A percentile compares a stretch with the other conserved stretches of the same genome.
Evolutionary conservation across 345 rosid species (phyloP).

Genomic region (Syzygium oleosum): DNA sequence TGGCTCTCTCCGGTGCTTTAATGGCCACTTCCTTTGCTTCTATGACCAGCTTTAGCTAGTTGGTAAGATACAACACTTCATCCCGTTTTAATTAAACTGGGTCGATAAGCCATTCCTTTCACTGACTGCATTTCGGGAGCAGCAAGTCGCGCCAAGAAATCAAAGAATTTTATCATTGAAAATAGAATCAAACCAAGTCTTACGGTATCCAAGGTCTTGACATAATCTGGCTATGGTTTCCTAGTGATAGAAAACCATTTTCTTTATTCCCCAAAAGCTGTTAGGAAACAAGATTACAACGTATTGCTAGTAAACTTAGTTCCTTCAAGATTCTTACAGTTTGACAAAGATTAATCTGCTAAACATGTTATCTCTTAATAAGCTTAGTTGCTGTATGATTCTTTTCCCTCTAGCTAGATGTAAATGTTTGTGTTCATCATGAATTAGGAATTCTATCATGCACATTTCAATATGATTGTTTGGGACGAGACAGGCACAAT

Average conservation of each 20-base stretch:
- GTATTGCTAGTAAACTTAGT: neutral
- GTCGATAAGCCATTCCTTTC: neutral
- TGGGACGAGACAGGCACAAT: neutral
- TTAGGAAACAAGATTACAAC: neutral
- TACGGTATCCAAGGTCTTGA: neutral
- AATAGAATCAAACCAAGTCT: neutral
- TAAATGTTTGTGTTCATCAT: neutral
- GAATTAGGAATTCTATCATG: neutral
- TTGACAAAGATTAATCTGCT: neutral
- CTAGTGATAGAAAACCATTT: neutral
- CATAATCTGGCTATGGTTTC: neutral
- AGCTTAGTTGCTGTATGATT: neutral
- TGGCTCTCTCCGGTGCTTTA: slow-evolving; percentile 29
- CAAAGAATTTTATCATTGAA: neutral
- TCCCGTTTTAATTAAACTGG: neutral
- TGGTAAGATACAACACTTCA: slow-evolving; percentile 4
- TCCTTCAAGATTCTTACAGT: neutral
- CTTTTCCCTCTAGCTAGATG: neutral
- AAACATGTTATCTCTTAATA: neutral
- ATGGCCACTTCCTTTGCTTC: slow-evolving; percentile 35
- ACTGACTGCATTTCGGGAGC: neutral
- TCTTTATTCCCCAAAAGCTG: neutral
- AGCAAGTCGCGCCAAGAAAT: neutral
- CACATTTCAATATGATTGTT: neutral
- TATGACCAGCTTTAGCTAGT: slow-evolving; percentile 32